These are phyloP conservation scores for Acrodontium crateriforme DNA, from an alignment of 2,329 filamentous ascomycete species.

Conservation along the genomic window DNA sequence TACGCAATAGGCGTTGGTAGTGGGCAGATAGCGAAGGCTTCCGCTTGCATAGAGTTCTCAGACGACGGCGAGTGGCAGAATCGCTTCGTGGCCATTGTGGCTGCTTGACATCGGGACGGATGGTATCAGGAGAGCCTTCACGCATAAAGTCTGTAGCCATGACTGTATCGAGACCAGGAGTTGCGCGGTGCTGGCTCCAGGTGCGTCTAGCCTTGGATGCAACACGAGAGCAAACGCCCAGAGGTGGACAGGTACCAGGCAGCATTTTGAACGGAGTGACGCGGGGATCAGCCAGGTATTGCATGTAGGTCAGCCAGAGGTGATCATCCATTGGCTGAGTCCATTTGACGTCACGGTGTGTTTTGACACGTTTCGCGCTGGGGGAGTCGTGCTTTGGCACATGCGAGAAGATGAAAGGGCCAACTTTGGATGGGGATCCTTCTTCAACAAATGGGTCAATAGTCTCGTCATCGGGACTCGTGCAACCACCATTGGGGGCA, in stretches of 20 bases:
- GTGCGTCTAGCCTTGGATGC: slow-evolving; percentile 47
- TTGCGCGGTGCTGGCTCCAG: slow-evolving; percentile 37
- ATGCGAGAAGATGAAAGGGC: slow-evolving; percentile 13
- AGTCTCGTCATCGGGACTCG: slow-evolving; percentile 46
- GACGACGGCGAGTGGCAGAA: slow-evolving; percentile 42
- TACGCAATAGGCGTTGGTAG: slow-evolving; percentile 48
- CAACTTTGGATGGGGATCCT: slow-evolving; percentile 13
- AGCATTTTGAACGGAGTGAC: slow-evolving; percentile 55
- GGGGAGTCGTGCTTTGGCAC: slow-evolving; percentile 12
- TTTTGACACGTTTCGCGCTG: slow-evolving; percentile 29
- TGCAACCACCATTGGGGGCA: slow-evolving; percentile 37
- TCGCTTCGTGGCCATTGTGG: slow-evolving; percentile 43
- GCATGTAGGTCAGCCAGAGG: slow-evolving; percentile 52
- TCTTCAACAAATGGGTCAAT: slow-evolving; percentile 39
- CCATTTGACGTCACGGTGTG: slow-evolving; percentile 34
- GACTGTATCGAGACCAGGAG: slow-evolving; percentile 16
- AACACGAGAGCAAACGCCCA: slow-evolving; percentile 50
- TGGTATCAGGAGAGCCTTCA: slow-evolving; percentile 30
- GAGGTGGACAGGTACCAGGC: slow-evolving; percentile 47
- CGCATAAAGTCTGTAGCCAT: slow-evolving; percentile 12
- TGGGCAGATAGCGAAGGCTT: slow-evolving; percentile 50
- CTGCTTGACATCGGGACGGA: slow-evolving; percentile 26
- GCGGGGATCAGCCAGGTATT: slow-evolving; percentile 51
- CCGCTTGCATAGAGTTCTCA: slow-evolving; percentile 46
- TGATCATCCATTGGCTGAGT: slow-evolving; percentile 52